Evolutionary conservation across 2,329 filamentous ascomycete genomes (phyloP), one percentile per base, ranked within the genome.

Genomic region (Fusarium sp.): DNA sequence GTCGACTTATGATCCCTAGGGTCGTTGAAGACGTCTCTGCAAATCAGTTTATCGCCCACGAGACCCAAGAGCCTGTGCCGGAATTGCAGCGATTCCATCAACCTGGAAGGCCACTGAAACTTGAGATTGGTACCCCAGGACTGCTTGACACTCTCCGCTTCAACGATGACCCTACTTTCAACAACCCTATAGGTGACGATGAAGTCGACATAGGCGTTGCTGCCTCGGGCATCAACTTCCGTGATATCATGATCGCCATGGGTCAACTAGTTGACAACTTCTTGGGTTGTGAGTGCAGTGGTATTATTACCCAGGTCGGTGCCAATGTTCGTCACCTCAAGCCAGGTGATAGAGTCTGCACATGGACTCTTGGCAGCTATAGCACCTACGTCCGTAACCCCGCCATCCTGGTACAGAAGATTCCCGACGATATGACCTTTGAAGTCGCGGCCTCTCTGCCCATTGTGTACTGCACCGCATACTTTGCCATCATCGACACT

Each of bases 201-300:
- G 52, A 65, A 19, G 47, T 65, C 2, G 57, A 65, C 24, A 62
- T 65, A 26, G 40, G 56, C 5, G 49, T 65, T 15, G 28, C 34
- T 15, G 46, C 62, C 4, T 54, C 56, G 9, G 62, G 62, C 6
- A 36, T 65, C 28, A 65, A 65, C 28, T 65, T 65, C 39, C 57
- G 62, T 8, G 62, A 65, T 42, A 53, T 65, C 38, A 34, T 65
- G 57, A 44, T 65, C 21, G 52, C 57, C 22, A 65, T 65, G 57
- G 62, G 57, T 4, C 53, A 58, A 15, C 31, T 57, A 24, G 52
- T 53, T 7, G 47, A 57, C 9, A 44, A 47, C 19, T 53, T 45
- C 19, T 57, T 62, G 17, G 34, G 54, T 7, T 49, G 45, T 13
- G 44, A 57, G 19, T 50, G 54, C 36, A 49, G 44, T 33, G 54